These are phyloP conservation scores for Macrophomina pseudophaseolina DNA, from an alignment of 2,329 filamentous ascomycete genomes.

Conservation along the genomic window DNA sequence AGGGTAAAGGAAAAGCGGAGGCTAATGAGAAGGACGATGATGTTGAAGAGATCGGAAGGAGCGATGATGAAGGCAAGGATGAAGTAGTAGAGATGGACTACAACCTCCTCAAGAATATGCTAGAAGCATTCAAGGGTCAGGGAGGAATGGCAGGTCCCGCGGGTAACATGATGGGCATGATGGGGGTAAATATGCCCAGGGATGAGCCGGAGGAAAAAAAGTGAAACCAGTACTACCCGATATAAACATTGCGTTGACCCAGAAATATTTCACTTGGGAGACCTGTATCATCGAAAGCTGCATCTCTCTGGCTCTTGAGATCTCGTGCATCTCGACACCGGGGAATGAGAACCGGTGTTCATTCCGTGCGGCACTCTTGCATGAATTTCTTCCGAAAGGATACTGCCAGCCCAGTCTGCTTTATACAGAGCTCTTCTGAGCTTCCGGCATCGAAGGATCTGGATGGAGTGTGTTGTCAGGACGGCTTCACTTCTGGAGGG, in stretches of 20 bases:
- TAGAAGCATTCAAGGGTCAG: constrained; percentile 93
- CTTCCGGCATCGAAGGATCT: too few relatives aligned
- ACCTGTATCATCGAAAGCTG: too few relatives aligned
- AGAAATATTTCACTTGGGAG: too few relatives aligned
- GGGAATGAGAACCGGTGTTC: too few relatives aligned
- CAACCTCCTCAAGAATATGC: constrained; percentile 84
- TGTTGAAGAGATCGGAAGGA: constrained; percentile 41
- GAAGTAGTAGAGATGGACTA: constrained; percentile 74
- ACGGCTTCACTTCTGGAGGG: too few relatives aligned
- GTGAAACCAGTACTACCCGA: not conserved
- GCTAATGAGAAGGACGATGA: constrained; percentile 32
- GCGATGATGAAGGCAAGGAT: constrained; percentile 53
- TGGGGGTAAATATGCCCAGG: constrained; percentile 81
- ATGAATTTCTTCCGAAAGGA: too few relatives aligned
- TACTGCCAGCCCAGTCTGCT: too few relatives aligned
- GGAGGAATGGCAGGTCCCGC: constrained; percentile 83
- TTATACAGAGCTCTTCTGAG: too few relatives aligned
- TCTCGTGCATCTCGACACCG: too few relatives aligned
- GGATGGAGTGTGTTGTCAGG: too few relatives aligned
- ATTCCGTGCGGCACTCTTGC: too few relatives aligned
- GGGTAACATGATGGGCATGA: constrained; percentile 82
- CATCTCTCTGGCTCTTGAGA: too few relatives aligned
- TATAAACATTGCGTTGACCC: not conserved
- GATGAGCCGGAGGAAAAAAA: constrained; percentile 60
- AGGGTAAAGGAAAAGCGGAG: constrained; percentile 39